Evolutionary conservation across 192 early-diverging fungal species (phyloP).

Genomic region (Thoreauomyces humboldtii): DNA sequence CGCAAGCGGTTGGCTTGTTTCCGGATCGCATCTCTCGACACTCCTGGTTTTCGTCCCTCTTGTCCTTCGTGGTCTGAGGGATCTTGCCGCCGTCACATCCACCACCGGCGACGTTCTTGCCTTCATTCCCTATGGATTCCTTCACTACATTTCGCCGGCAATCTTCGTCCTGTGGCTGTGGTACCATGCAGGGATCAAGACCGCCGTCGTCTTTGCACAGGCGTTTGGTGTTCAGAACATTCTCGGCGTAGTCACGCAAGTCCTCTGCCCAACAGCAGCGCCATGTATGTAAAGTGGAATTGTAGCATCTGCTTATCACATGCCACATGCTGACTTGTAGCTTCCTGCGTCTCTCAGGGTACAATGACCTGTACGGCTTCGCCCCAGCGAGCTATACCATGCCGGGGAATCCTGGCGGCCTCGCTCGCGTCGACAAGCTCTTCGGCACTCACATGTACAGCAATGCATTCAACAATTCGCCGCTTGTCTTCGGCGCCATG

Average conservation of each 20-base stretch:
- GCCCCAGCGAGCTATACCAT: constrained; percentile 62
- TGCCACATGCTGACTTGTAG: background rate
- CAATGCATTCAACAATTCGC: constrained; percentile 62
- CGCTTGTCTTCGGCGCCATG: constrained; percentile 74
- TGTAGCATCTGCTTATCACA: background rate
- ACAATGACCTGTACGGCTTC: constrained; percentile 61
- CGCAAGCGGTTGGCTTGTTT: constrained; percentile 15
- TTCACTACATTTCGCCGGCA: constrained; percentile 68
- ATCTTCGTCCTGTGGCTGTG: constrained; percentile 48
- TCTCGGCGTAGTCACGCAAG: constrained; percentile 66
- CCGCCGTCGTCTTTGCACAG: constrained; percentile 51
- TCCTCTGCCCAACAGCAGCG: constrained; percentile 63
- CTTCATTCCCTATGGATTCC: constrained; percentile 73
- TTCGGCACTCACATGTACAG: constrained; percentile 62
- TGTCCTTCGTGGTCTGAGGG: constrained; percentile 39
- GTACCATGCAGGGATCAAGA: constrained; percentile 50
- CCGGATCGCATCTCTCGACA: constrained; percentile 4
- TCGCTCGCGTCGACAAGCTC: constrained; percentile 66
- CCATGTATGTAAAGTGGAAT: constrained; percentile 42
- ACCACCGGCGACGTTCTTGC: constrained; percentile 60
- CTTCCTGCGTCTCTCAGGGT: constrained; percentile 42
- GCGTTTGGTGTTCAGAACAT: constrained; percentile 71
- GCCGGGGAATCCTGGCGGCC: constrained; percentile 66
- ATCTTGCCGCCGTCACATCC: constrained; percentile 54
- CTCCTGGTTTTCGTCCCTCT: constrained; percentile 29